These are phyloP conservation scores for Citeromyces siamensis DNA, from an alignment of 1,139 yeast genomes.

Conservation along the genomic window DNA sequence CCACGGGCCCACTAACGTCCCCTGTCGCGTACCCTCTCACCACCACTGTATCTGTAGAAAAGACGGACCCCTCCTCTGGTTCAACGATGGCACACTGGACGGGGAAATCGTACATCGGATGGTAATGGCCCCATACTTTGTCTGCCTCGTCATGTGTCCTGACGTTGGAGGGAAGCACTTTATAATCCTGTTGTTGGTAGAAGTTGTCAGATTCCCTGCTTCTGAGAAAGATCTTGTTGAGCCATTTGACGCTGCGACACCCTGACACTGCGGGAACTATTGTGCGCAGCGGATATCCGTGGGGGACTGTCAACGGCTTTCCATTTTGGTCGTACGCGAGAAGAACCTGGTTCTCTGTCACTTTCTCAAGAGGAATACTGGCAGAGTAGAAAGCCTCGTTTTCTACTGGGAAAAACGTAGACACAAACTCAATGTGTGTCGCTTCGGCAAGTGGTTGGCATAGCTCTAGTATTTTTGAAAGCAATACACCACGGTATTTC, in stretches of 20 bases:
- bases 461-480: neutral
- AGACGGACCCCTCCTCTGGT: neutral
- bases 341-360: neutral
- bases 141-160: neutral
- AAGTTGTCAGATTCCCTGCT: neutral
- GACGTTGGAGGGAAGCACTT: neutral
- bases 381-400: neutral
- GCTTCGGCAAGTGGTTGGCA: neutral
- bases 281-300: neutral
- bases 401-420: neutral
- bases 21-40: constrained; percentile 1
- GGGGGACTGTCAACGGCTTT: neutral
- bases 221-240: neutral
- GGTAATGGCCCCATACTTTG: neutral
- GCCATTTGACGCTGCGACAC: neutral
- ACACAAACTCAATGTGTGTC: neutral
- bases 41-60: neutral
- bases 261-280: constrained; percentile 1
- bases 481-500: neutral
- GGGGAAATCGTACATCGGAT: neutral
- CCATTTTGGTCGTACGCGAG: neutral
- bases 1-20: neutral
- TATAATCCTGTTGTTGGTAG: neutral
- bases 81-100: constrained; percentile 1
- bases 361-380: neutral